Conservation (phyloP, 2,329 filamentous ascomycete species). For the Fusarium falciforme region DNA sequence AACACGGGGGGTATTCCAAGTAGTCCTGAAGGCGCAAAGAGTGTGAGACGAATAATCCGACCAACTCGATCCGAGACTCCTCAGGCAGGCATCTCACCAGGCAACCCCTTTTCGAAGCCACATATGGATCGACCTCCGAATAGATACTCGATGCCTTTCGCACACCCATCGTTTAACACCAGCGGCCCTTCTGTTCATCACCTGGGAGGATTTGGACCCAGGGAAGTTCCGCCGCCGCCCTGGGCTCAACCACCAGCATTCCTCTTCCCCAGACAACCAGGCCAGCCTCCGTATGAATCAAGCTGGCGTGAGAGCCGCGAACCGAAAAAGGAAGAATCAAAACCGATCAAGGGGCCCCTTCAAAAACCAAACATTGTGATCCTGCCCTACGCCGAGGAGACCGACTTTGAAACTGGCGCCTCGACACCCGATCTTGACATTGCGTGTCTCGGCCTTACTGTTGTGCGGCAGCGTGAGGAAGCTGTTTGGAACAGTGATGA, state of each 20-base stretch:
- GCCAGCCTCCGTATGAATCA: not conserved
- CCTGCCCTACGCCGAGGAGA: constrained; percentile 4
- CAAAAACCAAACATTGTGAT: constrained; percentile 20
- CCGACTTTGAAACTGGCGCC: constrained; percentile 6
- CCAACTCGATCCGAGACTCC: not conserved
- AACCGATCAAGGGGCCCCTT: not conserved
- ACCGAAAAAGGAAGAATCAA: not conserved
- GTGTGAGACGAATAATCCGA: constrained; percentile 3
- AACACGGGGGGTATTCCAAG: not conserved
- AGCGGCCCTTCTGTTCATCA: not conserved
- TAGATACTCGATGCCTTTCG: not conserved
- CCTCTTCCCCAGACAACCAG: not conserved
- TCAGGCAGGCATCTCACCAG: not conserved
- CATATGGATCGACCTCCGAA: not conserved
- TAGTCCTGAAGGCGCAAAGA: not conserved
- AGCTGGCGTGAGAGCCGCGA: not conserved
- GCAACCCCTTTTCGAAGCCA: not conserved
- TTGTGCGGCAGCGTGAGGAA: constrained; percentile 8
- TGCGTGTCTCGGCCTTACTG: not conserved
- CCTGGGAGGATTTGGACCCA: not conserved
- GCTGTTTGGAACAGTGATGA: constrained; percentile 17
- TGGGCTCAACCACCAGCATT: not conserved
- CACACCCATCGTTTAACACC: not conserved
- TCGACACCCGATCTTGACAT: not conserved
- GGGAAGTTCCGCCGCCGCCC: not conserved